Conservation (phyloP, 2,329 filamentous ascomycete species). For the Epicoccum sorghinum region DNA sequence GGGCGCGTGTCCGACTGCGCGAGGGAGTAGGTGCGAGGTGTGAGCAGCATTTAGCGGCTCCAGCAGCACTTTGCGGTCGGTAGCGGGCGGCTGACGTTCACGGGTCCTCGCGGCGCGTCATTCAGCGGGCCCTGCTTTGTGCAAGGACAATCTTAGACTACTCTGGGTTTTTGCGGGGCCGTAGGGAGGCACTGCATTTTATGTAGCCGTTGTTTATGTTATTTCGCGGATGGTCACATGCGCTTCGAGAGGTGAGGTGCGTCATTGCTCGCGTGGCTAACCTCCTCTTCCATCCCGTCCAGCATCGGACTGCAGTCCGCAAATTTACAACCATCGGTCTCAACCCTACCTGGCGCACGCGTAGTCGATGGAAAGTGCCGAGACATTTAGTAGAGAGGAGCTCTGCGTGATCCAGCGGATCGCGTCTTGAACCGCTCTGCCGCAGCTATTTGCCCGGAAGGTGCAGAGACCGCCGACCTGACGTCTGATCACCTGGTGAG, state of each 20-base stretch:
- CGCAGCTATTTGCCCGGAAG: too few species aligned
- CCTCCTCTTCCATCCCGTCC: conserved; percentile 5
- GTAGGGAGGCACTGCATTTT: conserved; percentile 2
- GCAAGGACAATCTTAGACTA: conserved; percentile 3
- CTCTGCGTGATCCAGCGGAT: too few species aligned
- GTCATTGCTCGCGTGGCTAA: conserved; percentile 17
- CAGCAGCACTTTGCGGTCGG: conserved; percentile 28
- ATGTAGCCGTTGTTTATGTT: conserved; percentile 11
- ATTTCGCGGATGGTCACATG: conserved; percentile 16
- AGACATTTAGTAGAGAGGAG: too few species aligned
- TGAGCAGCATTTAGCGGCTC: conserved; percentile 50
- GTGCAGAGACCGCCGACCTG: too few species aligned
- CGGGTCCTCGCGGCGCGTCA: conserved; percentile 15
- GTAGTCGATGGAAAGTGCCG: too few species aligned
- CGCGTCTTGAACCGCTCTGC: too few species aligned
- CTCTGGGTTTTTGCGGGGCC: conserved; percentile 10
- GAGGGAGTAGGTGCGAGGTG: conserved; percentile 48
- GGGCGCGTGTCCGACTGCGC: conserved; percentile 40
- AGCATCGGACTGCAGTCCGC: neutral
- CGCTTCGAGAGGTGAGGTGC: conserved; percentile 12
- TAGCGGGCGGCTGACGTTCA: conserved; percentile 18
- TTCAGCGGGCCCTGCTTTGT: conserved; percentile 6
- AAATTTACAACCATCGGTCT: too few species aligned
- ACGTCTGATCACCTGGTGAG: too few species aligned
- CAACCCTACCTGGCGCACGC: too few species aligned